These are phyloP conservation scores for Schrenkiella parvula DNA, from an alignment of 345 rosid species.

Conservation along the genomic window DNA sequence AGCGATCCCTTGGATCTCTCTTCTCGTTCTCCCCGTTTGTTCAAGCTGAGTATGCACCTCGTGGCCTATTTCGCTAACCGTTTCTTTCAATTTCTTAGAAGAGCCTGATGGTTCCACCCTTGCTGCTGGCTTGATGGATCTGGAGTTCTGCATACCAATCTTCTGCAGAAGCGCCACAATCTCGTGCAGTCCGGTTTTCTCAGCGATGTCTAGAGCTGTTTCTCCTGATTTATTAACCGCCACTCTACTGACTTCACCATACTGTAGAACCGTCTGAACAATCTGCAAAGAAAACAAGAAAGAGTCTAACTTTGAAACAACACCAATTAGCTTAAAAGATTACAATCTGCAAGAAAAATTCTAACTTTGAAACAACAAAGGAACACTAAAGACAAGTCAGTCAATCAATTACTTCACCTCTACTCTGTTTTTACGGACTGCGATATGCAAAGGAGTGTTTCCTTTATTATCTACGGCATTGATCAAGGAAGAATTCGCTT, in stretches of 20 bases:
- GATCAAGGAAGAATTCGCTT: conserved; percentile 42
- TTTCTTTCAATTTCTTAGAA: conserved; percentile 60
- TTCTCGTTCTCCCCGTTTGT: conserved; percentile 64
- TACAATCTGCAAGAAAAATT: not conserved
- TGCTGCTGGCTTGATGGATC: conserved; percentile 43
- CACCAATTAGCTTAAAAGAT: not conserved
- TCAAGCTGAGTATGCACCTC: conserved; percentile 79
- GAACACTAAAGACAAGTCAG: too few relatives aligned
- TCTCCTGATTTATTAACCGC: conserved; percentile 64
- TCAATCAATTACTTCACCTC: conserved; percentile 69
- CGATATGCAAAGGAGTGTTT: conserved; percentile 81
- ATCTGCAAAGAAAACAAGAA: conserved; percentile 47
- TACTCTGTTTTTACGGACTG: conserved; percentile 57
- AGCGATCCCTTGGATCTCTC: conserved; percentile 71
- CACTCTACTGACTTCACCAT: conserved; percentile 44
- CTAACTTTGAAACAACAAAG: not conserved
- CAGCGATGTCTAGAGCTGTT: conserved; percentile 71
- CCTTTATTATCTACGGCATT: conserved; percentile 75
- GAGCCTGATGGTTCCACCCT: conserved; percentile 31
- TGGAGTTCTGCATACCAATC: conserved; percentile 53
- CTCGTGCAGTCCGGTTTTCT: conserved; percentile 46
- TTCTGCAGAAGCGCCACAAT: conserved; percentile 49
- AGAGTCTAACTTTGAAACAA: not conserved
- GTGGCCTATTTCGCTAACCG: conserved; percentile 85
- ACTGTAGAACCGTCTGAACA: conserved; percentile 40